Conservation (phyloP, 2,329 filamentous ascomycete species). For the Dactylella cylindrospora region DNA sequence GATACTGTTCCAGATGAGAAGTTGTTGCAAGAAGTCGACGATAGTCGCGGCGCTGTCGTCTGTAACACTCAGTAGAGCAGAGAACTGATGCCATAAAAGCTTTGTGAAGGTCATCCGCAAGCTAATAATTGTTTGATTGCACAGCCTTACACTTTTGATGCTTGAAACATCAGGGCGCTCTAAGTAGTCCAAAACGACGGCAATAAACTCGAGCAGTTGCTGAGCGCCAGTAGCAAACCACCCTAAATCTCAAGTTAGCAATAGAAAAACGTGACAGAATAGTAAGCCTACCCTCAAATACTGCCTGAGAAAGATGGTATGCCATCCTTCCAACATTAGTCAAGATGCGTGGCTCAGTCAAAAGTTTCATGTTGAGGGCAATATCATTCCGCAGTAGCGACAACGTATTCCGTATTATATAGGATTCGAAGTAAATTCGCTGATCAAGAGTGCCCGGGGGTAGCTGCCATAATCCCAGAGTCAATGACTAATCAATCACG, state of each 20-base stretch:
- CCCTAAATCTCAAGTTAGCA: slow-evolving; percentile 51
- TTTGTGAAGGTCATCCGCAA: slow-evolving; percentile 77
- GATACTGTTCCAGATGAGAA: slow-evolving; percentile 94
- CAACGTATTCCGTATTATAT: slow-evolving; percentile 74
- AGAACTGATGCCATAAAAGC: slow-evolving; percentile 61
- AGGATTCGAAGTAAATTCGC: slow-evolving; percentile 92
- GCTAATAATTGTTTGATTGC: slow-evolving; percentile 74
- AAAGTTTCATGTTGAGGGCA: slow-evolving; percentile 68
- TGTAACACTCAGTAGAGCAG: slow-evolving; percentile 51
- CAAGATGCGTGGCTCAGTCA: slow-evolving; percentile 79
- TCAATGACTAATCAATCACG: too few relatives aligned
- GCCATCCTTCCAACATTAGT: slow-evolving; percentile 83
- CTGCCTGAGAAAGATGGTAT: slow-evolving; percentile 78
- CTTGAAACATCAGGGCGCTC: slow-evolving; percentile 78
- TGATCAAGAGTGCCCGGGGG: slow-evolving; percentile 93
- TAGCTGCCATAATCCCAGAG: slow-evolving; percentile 14
- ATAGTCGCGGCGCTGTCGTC: slow-evolving; percentile 64
- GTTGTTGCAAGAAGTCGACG: slow-evolving; percentile 72
- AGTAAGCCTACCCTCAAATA: slow-evolving; percentile 69
- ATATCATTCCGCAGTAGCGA: slow-evolving; percentile 70
- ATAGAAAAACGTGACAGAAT: background rate
- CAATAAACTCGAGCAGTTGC: slow-evolving; percentile 79
- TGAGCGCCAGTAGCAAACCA: slow-evolving; percentile 93
- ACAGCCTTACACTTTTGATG: slow-evolving; percentile 87
- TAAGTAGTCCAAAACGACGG: slow-evolving; percentile 81